Evolutionary conservation across 2,329 filamentous ascomycete species (phyloP).

Genomic region (Dactylellina sp.): DNA sequence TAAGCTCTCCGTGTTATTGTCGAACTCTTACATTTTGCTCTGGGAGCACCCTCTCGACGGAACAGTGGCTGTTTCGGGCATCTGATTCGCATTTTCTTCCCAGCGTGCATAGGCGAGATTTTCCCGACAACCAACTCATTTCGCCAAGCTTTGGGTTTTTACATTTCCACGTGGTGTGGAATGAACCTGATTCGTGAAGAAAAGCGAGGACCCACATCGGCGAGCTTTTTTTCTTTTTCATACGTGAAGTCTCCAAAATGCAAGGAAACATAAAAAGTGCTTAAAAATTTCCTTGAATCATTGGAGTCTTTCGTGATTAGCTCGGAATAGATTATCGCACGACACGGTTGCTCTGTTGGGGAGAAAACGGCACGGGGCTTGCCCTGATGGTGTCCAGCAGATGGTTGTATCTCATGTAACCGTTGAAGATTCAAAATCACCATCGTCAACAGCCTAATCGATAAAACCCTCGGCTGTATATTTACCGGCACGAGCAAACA

Average conservation of each 20-base stretch:
- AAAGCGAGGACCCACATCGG: slow-evolving; percentile 50
- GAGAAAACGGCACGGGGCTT: slow-evolving; percentile 37
- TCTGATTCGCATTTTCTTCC: slow-evolving; percentile 46
- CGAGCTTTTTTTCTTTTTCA: slow-evolving; percentile 14
- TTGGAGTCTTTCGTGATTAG: slow-evolving; percentile 13
- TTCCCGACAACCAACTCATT: slow-evolving; percentile 39
- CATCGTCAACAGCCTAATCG: slow-evolving; percentile 37
- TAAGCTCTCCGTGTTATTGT: background rate
- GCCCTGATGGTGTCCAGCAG: slow-evolving; percentile 28
- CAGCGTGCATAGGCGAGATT: slow-evolving; percentile 51
- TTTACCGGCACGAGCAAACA: slow-evolving; percentile 52
- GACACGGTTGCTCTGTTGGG: slow-evolving; percentile 44
- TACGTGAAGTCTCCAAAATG: background rate
- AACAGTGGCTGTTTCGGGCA: slow-evolving; percentile 16
- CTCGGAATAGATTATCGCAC: slow-evolving; percentile 32
- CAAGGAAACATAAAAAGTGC: too few relatives aligned
- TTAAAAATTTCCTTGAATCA: slow-evolving; percentile 13
- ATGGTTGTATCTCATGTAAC: too few relatives aligned
- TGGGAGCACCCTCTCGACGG: background rate
- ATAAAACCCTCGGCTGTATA: slow-evolving; percentile 48
- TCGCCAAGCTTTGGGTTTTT: slow-evolving; percentile 38
- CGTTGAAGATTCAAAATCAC: background rate
- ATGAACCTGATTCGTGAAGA: slow-evolving; percentile 45
- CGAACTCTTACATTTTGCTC: slow-evolving; percentile 2
- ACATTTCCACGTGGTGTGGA: slow-evolving; percentile 53